These are phyloP conservation scores for Batkoa obscura DNA, from an alignment of 371 early-diverging fungal species.

Conservation along the genomic window DNA sequence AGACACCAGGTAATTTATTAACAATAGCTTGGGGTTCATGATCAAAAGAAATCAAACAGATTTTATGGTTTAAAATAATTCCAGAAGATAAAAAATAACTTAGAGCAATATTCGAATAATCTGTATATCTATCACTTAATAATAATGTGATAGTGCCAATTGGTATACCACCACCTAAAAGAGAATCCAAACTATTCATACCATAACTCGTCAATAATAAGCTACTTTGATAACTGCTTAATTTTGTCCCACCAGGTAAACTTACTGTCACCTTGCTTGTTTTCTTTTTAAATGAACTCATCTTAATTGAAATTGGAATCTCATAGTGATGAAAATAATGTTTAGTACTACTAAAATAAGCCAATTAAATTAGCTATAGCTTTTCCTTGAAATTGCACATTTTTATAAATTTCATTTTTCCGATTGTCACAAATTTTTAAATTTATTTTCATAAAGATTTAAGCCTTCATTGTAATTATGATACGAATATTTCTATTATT, in stretches of 20 bases:
- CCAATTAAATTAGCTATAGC: no score
- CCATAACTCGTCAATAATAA: not conserved
- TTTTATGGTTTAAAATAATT: not conserved
- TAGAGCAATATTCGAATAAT: not conserved
- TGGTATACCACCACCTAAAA: constrained; percentile 65
- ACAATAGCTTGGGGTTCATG: not conserved
- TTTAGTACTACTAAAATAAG: no score
- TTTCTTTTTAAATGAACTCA: no score
- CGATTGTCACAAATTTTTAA: no score
- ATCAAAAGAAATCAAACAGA: not conserved
- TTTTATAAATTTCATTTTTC: no score
- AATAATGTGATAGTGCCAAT: constrained; percentile 61
- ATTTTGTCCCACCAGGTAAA: not conserved
- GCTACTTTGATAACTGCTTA: not conserved
- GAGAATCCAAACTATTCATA: not conserved
- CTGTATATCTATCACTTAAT: not conserved
- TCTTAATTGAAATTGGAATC: no score
- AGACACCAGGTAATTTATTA: not conserved
- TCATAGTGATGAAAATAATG: no score
- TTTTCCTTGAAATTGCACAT: no score
- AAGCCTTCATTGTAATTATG: no score
- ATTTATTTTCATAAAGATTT: no score
- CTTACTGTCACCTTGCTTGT: not conserved
- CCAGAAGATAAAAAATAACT: not conserved
- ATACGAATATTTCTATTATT: no score